A percentile compares a stretch with the other conserved stretches of the same genome.
Conservation (phyloP, 208 protist species). For the Trypanosoma caninum region DNA sequence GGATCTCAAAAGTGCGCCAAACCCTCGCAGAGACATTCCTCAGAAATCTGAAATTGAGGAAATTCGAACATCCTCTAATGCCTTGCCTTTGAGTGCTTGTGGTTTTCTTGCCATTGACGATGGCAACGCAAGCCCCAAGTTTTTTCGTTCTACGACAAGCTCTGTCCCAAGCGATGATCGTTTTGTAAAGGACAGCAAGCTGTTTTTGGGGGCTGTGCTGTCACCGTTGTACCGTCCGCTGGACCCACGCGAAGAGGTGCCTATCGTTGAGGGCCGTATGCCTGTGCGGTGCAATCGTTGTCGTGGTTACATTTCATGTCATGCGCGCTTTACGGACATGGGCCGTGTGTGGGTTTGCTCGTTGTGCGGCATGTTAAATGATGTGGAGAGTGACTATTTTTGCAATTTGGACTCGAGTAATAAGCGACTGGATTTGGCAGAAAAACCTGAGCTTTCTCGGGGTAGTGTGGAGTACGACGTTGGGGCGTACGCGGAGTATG, state of each 20-base stretch:
- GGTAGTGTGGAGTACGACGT: constrained; percentile 91
- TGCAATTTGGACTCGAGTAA: constrained; percentile 81
- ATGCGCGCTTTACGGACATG: constrained; percentile 81
- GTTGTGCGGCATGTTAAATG: constrained; percentile 83
- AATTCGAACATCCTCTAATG: constrained; percentile 43
- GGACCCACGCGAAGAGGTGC: constrained; percentile 60
- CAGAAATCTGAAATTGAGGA: constrained; percentile 12
- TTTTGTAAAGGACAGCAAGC: constrained; percentile 61
- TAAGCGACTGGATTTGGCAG: constrained; percentile 46
- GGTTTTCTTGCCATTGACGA: constrained; percentile 85
- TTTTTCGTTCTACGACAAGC: constrained; percentile 79
- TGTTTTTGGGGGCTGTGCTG: constrained; percentile 84
- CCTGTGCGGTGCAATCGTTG: constrained; percentile 93
- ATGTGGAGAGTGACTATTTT: constrained; percentile 73
- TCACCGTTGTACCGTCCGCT: constrained; percentile 77
- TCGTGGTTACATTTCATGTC: constrained; percentile 90
- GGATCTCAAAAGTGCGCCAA: constrained; percentile 51
- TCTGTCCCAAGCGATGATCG: constrained; percentile 49
- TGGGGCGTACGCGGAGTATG: constrained; percentile 69
- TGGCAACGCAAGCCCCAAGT: constrained; percentile 87
- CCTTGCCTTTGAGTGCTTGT: constrained; percentile 61
- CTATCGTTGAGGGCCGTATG: constrained; percentile 50
- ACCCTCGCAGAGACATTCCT: constrained; percentile 49
- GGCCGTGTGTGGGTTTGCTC: constrained; percentile 88
- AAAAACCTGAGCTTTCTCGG: constrained; percentile 61